A percentile compares a stretch with the other conserved stretches of the same genome.
Conservation (phyloP, 352 stramenopile species). For the Phytophthora multivora region DNA sequence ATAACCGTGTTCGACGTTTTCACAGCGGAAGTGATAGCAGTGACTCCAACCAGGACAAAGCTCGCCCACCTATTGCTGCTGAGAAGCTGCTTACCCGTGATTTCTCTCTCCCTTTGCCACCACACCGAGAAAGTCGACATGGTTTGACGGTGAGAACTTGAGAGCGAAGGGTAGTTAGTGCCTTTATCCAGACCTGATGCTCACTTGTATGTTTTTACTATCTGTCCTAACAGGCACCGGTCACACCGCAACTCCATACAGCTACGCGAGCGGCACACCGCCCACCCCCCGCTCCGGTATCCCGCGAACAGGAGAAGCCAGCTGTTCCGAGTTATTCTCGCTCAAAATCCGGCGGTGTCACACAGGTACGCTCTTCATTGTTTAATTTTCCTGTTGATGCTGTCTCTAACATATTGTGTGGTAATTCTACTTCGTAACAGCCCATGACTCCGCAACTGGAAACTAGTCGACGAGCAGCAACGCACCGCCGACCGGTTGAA, state of each 20-base stretch:
- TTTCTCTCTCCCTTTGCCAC: conserved; percentile 30
- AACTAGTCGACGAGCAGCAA: conserved; percentile 59
- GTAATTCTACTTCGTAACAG: conserved; percentile 32
- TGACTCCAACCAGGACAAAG: conserved; percentile 26
- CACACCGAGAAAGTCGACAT: conserved; percentile 33
- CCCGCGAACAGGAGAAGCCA: conserved; percentile 31
- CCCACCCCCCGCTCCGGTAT: conserved; percentile 26
- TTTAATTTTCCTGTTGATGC: neutral
- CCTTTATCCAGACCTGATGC: conserved; percentile 4
- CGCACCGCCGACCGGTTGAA: conserved; percentile 60
- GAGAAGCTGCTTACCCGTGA: conserved; percentile 48
- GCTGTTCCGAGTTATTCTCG: conserved; percentile 28
- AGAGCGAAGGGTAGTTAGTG: neutral
- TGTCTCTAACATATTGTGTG: neutral
- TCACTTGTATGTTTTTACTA: neutral
- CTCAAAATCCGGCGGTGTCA: conserved; percentile 37
- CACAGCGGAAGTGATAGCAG: conserved; percentile 28
- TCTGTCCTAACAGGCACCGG: conserved; percentile 21
- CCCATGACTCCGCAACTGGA: conserved; percentile 71
- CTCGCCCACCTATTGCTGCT: conserved; percentile 31
- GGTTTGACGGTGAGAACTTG: conserved; percentile 27
- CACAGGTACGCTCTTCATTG: conserved; percentile 37
- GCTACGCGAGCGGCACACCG: conserved; percentile 44
- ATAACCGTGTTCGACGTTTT: conserved; percentile 53
- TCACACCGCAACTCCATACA: conserved; percentile 51